Percentiles rank a stretch among this genome's conserved stretches.
Conservation (phyloP, 495 filamentous ascomycete genomes). For the Aspergillus ellipticus region DNA sequence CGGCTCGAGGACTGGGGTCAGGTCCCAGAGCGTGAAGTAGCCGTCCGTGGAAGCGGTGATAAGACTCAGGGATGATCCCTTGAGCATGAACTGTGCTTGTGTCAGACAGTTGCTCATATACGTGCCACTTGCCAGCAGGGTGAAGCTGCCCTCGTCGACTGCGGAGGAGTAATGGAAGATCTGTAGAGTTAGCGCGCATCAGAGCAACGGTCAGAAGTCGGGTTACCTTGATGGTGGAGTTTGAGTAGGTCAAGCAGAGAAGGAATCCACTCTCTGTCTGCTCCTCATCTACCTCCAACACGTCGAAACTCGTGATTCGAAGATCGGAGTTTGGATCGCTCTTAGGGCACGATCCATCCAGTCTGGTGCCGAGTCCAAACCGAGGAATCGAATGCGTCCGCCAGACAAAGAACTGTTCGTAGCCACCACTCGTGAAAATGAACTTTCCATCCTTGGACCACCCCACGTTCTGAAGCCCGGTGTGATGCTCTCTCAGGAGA, state of each 20-base stretch:
- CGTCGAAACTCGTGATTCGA: constrained; percentile 71
- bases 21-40: constrained; percentile 52
- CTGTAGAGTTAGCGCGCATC: constrained; percentile 19
- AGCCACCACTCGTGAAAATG: constrained; percentile 80
- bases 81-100: constrained; percentile 55
- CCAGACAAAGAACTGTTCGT: constrained; percentile 90
- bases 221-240: constrained; percentile 65
- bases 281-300: constrained; percentile 37
- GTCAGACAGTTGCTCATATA: constrained; percentile 83
- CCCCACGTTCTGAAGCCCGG: constrained; percentile 76
- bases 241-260: constrained; percentile 68
- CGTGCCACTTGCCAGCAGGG: constrained; percentile 48
- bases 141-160: constrained; percentile 39
- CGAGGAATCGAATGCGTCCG: constrained; percentile 51
- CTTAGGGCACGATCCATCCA: constrained; percentile 59
- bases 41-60: constrained; percentile 64
- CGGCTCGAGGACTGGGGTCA: constrained; percentile 30
- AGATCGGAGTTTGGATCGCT: constrained; percentile 63
- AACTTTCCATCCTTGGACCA: constrained; percentile 64
- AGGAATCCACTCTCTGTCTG: constrained; percentile 33
- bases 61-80: constrained; percentile 28
- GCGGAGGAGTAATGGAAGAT: constrained; percentile 56
- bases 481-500: constrained; percentile 69
- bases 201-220: not conserved
- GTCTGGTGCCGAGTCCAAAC: constrained; percentile 55